These are phyloP conservation scores for Ustilago hordei DNA, from an alignment of 1,284 basidiomycete genomes.

Conservation along the genomic window DNA sequence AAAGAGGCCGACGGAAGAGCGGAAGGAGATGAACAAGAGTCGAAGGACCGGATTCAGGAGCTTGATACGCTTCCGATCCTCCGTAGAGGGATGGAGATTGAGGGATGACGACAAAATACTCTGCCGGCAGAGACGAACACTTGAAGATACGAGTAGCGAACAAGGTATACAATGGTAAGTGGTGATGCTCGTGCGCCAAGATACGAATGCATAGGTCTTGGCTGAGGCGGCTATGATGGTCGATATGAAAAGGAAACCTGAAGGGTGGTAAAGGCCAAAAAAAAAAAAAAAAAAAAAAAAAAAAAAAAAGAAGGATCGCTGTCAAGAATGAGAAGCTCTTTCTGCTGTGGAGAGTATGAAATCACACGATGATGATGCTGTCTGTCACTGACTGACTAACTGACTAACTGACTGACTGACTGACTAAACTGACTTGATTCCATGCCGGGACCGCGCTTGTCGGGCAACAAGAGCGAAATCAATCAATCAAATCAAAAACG, in stretches of 20 bases:
- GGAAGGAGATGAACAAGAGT: too few species aligned
- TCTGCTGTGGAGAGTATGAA: background rate
- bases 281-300: background rate
- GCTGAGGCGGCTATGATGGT: background rate
- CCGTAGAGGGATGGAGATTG: background rate
- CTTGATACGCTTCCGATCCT: background rate
- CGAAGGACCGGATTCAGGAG: background rate
- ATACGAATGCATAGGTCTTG: background rate
- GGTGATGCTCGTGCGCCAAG: background rate
- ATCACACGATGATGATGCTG: background rate
- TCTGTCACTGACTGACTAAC: too few species aligned
- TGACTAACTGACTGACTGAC: too few species aligned
- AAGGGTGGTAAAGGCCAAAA: background rate
- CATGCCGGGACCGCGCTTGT: background rate
- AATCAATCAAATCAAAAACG: background rate
- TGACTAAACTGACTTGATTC: too few species aligned
- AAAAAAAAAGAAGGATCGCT: background rate
- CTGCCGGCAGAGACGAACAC: constrained; percentile 30
- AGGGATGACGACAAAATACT: background rate
- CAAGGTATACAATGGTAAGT: background rate
- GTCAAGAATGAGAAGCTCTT: background rate
- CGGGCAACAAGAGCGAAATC: background rate
- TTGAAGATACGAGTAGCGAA: background rate
- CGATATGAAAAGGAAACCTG: background rate
- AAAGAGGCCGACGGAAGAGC: background rate